Evolutionary conservation across 768 basidiomycete genomes (phyloP).

Genomic region (Lactifluus volemus): DNA sequence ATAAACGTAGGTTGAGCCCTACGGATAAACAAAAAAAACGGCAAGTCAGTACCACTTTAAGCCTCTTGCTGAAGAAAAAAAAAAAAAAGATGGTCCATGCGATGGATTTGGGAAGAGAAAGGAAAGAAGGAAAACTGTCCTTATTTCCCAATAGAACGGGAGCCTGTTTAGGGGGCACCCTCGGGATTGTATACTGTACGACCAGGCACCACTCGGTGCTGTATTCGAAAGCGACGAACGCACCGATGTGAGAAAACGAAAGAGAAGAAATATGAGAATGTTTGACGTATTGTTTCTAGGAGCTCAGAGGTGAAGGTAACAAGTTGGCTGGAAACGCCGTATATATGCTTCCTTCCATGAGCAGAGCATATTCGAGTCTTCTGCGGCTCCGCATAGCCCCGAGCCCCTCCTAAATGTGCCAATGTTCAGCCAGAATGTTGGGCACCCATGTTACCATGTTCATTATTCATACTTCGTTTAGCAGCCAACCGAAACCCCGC

Average conservation of each 20-base stretch:
- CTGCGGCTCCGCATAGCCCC: too few species aligned
- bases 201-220: slow-evolving; percentile 48
- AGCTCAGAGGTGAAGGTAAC: background rate
- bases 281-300: background rate
- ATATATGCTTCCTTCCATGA: too few species aligned
- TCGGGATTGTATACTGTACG: background rate
- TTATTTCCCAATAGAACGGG: slow-evolving; percentile 69
- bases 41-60: background rate
- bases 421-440: too few species aligned
- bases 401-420: too few species aligned
- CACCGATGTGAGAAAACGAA: slow-evolving; percentile 46
- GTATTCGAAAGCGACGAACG: slow-evolving; percentile 55
- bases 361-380: too few species aligned
- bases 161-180: slow-evolving; percentile 36
- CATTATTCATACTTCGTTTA: too few species aligned
- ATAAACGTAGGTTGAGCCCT: slow-evolving; percentile 68
- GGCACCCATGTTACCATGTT: too few species aligned
- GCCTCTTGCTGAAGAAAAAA: too few species aligned
- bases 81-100: slow-evolving; percentile 27
- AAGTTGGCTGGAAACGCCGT: slow-evolving; percentile 32
- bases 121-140: slow-evolving; percentile 58
- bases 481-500: too few species aligned
- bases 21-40: background rate
- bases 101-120: slow-evolving; percentile 62
- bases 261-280: slow-evolving; percentile 44